Conservation (phyloP, 2,329 filamentous ascomycete genomes). For the Colletotrichum melonis region DNA sequence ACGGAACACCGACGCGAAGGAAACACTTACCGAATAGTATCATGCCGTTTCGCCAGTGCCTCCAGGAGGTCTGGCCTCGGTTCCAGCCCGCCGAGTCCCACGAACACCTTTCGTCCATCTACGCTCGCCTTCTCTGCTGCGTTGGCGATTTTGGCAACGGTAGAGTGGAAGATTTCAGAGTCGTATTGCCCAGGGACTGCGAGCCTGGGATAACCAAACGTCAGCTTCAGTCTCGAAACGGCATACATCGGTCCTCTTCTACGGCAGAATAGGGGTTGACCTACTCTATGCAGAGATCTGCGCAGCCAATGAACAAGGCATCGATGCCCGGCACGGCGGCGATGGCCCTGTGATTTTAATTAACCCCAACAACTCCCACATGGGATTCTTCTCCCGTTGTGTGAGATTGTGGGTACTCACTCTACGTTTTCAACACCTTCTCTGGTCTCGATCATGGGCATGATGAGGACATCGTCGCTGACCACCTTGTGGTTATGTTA, state of each 20-base stretch:
- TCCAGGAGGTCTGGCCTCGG: constrained; percentile 24
- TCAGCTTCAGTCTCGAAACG: background rate
- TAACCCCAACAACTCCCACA: background rate
- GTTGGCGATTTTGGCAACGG: constrained; percentile 4
- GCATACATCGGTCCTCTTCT: too few species aligned
- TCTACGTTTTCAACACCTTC: constrained; percentile 16
- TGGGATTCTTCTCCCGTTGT: too few species aligned
- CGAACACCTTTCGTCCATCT: constrained; percentile 13
- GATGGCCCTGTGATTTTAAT: background rate
- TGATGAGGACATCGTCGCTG: constrained; percentile 23
- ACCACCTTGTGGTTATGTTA: constrained; percentile 18
- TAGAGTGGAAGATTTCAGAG: constrained; percentile 7
- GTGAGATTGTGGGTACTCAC: background rate
- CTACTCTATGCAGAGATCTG: constrained; percentile 27
- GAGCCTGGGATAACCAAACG: background rate
- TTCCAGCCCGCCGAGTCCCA: constrained; percentile 21
- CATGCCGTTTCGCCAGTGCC: background rate
- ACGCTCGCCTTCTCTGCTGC: constrained; percentile 22
- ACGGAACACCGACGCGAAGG: background rate
- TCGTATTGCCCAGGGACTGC: constrained; percentile 20
- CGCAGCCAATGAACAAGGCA: constrained; percentile 21
- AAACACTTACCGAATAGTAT: constrained; percentile 2
- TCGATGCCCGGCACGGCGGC: constrained; percentile 17
- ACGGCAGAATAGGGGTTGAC: background rate
- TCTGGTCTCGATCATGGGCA: constrained; percentile 27